Base-by-base conservation (phyloP, 495 filamentous ascomycete species). In the Penicillium cosmopolitanum region DNA sequence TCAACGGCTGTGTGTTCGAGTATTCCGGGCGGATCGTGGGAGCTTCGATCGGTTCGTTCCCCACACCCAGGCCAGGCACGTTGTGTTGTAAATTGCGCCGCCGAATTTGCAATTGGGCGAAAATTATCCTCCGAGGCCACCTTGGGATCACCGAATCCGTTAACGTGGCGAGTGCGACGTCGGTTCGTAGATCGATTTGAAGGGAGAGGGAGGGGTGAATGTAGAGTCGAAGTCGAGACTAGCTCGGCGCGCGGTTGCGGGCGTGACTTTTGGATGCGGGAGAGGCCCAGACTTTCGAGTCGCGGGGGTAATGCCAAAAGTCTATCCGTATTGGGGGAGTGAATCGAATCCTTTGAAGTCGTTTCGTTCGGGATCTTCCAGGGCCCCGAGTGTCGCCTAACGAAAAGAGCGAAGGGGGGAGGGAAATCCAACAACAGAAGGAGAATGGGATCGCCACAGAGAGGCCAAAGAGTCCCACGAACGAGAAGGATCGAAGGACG, bases 81-180 rank as follows among this genome's bases (percentile, higher is more conserved):
- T 64, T 68, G 60, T 58, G 60, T 66, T 61, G 53, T 44, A 38
- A 66, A 66, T 66, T 55, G 55, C 55, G 55, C 44, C 53, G 63
- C 56, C 46, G 54, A 36, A 13, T 71, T 66, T 64, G 44, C 66
- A 71, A 71, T 69, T 63, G 57, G 66, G 52, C 68, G 55, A 58
- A 58, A 58, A 31, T 63, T 66, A 66, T 69, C 61, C 66, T 66
- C 68, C 63, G 68, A 66, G 57, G 57, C 62, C 47, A 53, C 6
- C 21, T 48, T 31, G 8, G 15, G 53, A 43, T 57, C 10, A 38
- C 52, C 58, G 58, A 66, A 51, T 58, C 42, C 36, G 12, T 48
- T 56, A 55, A 53, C 42, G 54, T 56, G 48, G 55, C 16, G 28
- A 43, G 54, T 40, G 46, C 51, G 28, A 59, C 47, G 46, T 55